Evolutionary conservation across 768 basidiomycete species (phyloP), one percentile per base, ranked within the genome.

Genomic region (Mycena vitilis): DNA sequence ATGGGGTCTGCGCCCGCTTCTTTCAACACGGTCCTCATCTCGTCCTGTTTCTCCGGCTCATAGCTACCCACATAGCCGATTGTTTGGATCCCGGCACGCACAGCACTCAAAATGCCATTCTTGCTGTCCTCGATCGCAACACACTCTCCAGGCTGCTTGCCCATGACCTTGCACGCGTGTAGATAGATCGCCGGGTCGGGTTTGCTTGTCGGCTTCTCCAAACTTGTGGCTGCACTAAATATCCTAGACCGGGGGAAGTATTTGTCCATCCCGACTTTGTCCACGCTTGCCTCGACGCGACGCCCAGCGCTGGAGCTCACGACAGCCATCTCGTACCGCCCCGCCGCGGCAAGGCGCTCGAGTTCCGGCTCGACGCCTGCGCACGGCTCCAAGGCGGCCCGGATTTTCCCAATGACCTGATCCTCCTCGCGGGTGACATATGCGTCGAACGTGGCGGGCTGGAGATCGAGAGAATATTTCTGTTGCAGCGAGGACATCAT

Each of bases 391-490:
- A 85, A 77, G 75, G 78, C 80, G 71, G 82, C 84, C 71, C 81
- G 81, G 78, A 88, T 80, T 80, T 87, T 88, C 55, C 82, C 85
- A 55, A 91, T 83, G 59, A 91, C 86, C 78, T 88, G 87, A 65
- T 84, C 89, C 40, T 74, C 72, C 47, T 75, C 75, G 56, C 70
- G 72, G n/a, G 66, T 60, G n/a, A 75, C 75, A 53, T 73, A 74
- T 38, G 40, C 59, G 5, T 74, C 69, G 58, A 75, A 66, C n/a
- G 58, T 51, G 20, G 63, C 63, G 4, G 55, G 45, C 8, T 69
- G 65, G 22, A 75, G 63, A 15, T 59, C 37, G 42, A 75, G 65
- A 18, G 62, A 53, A 30, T 71, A 71, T 52, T 71, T 71, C 47
- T 61, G 30, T 61, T 73, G 72, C 44, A 75, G 69, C 13, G 70